These are phyloP conservation scores for Murraya paniculata DNA, from an alignment of 345 rosid species.

Conservation along the genomic window DNA sequence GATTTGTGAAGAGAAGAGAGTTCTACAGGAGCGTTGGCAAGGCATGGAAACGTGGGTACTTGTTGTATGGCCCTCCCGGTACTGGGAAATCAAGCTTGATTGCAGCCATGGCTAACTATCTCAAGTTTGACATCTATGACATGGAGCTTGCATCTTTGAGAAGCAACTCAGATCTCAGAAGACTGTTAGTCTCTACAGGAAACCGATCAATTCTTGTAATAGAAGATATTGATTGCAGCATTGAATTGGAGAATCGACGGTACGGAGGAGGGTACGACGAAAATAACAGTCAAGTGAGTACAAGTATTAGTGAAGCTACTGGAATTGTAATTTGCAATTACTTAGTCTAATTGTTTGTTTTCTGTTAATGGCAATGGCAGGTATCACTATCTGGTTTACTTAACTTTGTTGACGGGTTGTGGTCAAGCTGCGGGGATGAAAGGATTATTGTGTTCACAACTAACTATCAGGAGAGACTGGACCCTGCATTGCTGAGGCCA, in stretches of 20 bases:
- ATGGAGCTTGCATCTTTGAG: slow-evolving; percentile 10
- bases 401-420: slow-evolving; percentile 25
- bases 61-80: slow-evolving; percentile 27
- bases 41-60: slow-evolving; percentile 24
- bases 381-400: slow-evolving; percentile 23
- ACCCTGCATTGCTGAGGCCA: slow-evolving; percentile 27
- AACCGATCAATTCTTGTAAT: slow-evolving; percentile 20
- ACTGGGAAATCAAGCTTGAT: slow-evolving; percentile 30
- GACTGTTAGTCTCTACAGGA: neutral
- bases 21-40: slow-evolving; percentile 12
- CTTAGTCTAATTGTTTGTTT: neutral
- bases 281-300: neutral
- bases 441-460: slow-evolving; percentile 28
- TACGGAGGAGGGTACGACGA: neutral
- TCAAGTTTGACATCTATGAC: slow-evolving; percentile 27
- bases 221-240: slow-evolving; percentile 26
- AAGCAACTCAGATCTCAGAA: slow-evolving; percentile 12
- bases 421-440: slow-evolving; percentile 28
- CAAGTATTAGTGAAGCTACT: neutral
- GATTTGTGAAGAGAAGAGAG: slow-evolving; percentile 16
- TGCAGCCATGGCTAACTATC: slow-evolving; percentile 31
- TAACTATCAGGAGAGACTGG: slow-evolving; percentile 24
- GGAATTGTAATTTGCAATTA: neutral
- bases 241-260: slow-evolving; percentile 11
- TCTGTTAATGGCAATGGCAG: neutral